Evolutionary conservation across 306 rosid species (phyloP), one percentile per base, ranked within the genome.

Genomic region (Glycine soja): DNA sequence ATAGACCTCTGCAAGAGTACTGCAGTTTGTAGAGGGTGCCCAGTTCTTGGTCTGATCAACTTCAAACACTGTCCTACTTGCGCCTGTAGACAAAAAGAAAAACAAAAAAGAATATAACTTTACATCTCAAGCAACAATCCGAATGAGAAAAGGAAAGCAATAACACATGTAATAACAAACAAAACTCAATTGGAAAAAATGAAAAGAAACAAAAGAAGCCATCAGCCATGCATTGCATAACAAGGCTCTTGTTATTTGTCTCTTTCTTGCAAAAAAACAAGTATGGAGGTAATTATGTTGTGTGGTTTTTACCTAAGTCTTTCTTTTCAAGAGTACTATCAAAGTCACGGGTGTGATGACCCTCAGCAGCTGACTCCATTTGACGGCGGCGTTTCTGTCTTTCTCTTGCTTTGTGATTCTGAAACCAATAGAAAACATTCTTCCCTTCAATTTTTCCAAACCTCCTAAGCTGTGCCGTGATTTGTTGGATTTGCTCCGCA

Each of bases 311-410:
- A 90, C 96, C 97, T 15, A 86, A 62, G 77, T 85, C 89, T 90
- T 87, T 89, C 88, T 83, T 86, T 42, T 92, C 88, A 66, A 81
- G 77, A 73, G 52, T 43, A 53, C 54, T 18, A 59, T 88, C 87
- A 47, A 75, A 42, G 30, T 84, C 91, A 15, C 78, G 78, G 78
- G 54, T 61, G 36, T 77, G 51, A 24, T 18, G 45, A 70, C 64
- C 59, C 19, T 84, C 90, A n/a, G 86, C 66, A 8, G 87, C 69
- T 8, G 91, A 92, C 79, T 94, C 97, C 88, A 88, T 88, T 82
- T 91, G 97, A 86, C 98, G 98, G 74, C 98, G 98, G 53, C 98
- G 95, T 65, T 94, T 94, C 88, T 94, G 98, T 54, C 97, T 86
- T 58, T 94, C 98, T 86, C 98, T 91, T 0, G 98, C 98, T 82